A percentile compares a stretch with the other conserved stretches of the same genome.
These are phyloP conservation scores for Citrus hindsii DNA, from an alignment of 345 rosid genomes.

Conservation along the genomic window DNA sequence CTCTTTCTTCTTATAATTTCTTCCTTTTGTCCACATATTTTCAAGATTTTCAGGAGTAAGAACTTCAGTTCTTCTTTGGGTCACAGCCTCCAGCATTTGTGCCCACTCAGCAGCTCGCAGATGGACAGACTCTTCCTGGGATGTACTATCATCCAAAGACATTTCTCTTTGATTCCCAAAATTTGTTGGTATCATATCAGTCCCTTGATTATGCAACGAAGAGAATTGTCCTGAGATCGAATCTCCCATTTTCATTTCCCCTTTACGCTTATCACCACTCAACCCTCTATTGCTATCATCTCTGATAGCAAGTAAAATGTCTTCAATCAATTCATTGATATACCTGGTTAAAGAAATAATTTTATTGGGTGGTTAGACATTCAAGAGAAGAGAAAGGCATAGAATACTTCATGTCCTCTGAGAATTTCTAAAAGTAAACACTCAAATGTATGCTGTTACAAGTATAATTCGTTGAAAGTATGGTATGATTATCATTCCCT, in stretches of 20 bases:
- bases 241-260: slow-evolving; percentile 27
- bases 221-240: slow-evolving; percentile 27
- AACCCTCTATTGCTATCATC: slow-evolving; percentile 39
- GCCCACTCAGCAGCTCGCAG: slow-evolving; percentile 76
- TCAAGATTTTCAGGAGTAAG: slow-evolving; percentile 98
- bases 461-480: not conserved
- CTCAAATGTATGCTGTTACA: not conserved
- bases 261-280: slow-evolving; percentile 41
- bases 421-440: not conserved
- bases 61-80: slow-evolving; percentile 92
- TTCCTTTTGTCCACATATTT: slow-evolving; percentile 98
- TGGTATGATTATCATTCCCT: not conserved
- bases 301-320: slow-evolving; percentile 50
- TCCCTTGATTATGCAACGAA: slow-evolving; percentile 38
- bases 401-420: not conserved
- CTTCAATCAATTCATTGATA: slow-evolving; percentile 86
- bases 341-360: slow-evolving; percentile 41
- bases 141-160: slow-evolving; percentile 18
- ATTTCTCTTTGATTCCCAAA: slow-evolving; percentile 27
- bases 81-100: slow-evolving; percentile 69
- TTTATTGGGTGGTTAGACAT: not conserved
- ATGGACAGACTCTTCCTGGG: slow-evolving; percentile 35
- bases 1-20: slow-evolving; percentile 81
- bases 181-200: slow-evolving; percentile 30
- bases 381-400: not conserved